Base-by-base conservation (phyloP, 2,329 filamentous ascomycete species). In the Pyrenophora seminiperda region DNA sequence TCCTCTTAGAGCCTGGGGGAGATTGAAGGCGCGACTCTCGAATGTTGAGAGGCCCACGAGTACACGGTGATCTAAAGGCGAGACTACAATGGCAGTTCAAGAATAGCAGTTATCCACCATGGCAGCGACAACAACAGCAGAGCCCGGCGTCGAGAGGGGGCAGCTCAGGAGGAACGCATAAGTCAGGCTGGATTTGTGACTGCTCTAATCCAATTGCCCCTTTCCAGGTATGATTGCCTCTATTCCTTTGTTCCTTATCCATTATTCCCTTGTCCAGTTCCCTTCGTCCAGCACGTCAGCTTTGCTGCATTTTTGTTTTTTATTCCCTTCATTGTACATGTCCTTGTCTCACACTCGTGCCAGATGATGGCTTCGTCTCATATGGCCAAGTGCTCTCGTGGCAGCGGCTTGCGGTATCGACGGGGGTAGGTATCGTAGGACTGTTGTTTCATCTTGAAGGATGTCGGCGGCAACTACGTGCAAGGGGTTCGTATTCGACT, bases 381-480 rank as follows among this genome's bases (percentile, higher is more conserved):
- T 27, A 11, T 15, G 31, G 7, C 36, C 14, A 20, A 14, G 19
- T 11, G 41, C 20, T 18, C 41, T 42, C 10, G 30, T 1, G 20
- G 41, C 10, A 34, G 41, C 41, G 41, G 41, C 41, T 43, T 43
- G 7, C 4, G 20, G 14, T 7, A 22, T 43, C 22, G 15, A 36
- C 19, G 30, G 14, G 1, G 14, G 14, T 5, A 17, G 11, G 7
- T 18, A 10, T 13, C 3, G 20, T 5, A 36, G 20, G 14, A 43
- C 1, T 19, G 18, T 5, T 11, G 5, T 11, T 7, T 1, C 2
- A 5, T 27, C 20, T 14, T 2, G 11, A 9, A 7, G 7, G 3
- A 27, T 11, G 11, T 11, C 13, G n/a, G 11, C 1, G 27, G 27
- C 14, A n/a, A 43, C 18, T 3, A 17, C 2, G 11, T 9, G 7